Conservation (phyloP, 2,329 filamentous ascomycete genomes). For the Microdochium bolleyi region DNA sequence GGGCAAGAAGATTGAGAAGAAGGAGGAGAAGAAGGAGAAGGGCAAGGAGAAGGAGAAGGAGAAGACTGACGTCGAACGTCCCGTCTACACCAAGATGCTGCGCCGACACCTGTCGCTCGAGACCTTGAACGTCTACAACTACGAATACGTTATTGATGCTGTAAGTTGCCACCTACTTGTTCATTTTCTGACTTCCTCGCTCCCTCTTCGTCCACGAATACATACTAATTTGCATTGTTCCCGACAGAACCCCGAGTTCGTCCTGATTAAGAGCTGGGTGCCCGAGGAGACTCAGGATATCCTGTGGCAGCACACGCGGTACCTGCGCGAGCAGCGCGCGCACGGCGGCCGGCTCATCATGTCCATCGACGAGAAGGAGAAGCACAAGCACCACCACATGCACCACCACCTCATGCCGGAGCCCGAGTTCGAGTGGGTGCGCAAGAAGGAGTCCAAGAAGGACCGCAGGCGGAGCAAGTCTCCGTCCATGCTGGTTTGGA, state of each 20-base stretch:
- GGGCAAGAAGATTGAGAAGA: constrained; percentile 34
- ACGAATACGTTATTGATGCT: constrained; percentile 50
- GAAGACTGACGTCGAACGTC: constrained; percentile 21
- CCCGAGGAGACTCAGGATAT: constrained; percentile 63
- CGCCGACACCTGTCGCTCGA: constrained; percentile 54
- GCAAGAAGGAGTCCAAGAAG: constrained; percentile 50
- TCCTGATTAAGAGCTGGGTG: constrained; percentile 68
- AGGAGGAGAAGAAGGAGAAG: constrained; percentile 18
- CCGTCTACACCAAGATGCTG: constrained; percentile 58
- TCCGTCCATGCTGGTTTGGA: constrained; percentile 47
- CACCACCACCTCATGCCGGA: constrained; percentile 27
- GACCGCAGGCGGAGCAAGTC: constrained; percentile 48
- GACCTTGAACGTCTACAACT: constrained; percentile 44
- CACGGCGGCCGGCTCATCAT: constrained; percentile 31
- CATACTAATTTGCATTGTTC: no score
- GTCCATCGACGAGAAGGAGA: constrained; percentile 34
- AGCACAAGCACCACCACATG: constrained; percentile 27
- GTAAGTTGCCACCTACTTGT: constrained; percentile 28
- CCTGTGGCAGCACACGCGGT: constrained; percentile 63
- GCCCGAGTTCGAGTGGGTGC: constrained; percentile 46
- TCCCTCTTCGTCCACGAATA: no score
- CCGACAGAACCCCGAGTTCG: constrained; percentile 61
- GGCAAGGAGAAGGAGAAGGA: constrained; percentile 2
- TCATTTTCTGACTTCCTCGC: constrained; percentile 4
- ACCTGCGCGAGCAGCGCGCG: constrained; percentile 47